Base-by-base conservation (phyloP, 495 filamentous ascomycete species). In the Tuber magnatum region DNA sequence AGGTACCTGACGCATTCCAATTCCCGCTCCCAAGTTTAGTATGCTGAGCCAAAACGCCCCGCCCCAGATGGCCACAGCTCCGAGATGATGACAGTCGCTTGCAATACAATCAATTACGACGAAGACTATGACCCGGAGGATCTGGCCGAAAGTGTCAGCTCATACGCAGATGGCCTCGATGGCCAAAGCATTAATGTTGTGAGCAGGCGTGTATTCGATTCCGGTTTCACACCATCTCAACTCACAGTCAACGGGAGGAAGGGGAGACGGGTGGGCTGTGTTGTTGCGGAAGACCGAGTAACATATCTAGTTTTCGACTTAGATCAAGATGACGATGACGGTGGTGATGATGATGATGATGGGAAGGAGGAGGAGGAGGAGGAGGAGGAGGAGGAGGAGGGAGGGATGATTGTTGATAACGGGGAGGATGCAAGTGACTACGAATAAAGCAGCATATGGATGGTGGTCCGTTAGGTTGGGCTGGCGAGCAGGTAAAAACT, bases 251-350 rank as follows among this genome's bases (percentile, higher is more conserved):
- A 90, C 78, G 88, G 88, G 35, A 85, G 85, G 22, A 85, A 84
- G 42, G 86, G 85, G 3, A 85, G 88, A 40, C 83, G 88, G 71
- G 87, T 86, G 38, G 84, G 88, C 4, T 89, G 87, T 78, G 87
- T 89, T 38, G 77, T 90, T 71, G 88, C 88, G 74, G 85, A 86
- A 20, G 88, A 90, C 78, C 83, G 82, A 28, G 81, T 87, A 81
- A 86, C 85, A 69, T 90, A 90, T 78, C 86, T 87, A 46, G 85
- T 90, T 12, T 85, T 89, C 73, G 88, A 89, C 79, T 73, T 90
- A 72, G 89, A 90, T 82, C 70, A 75, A 44, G 70, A 70, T 48
- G 81, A 83, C 56, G 71, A 75, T 28, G 82, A 82, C 61, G 39
- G 7, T 7, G 39, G 7, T 40, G 3, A 40, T 40, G 39, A 40